A percentile compares a stretch with the other conserved stretches of the same genome.
phyloP scores from a whole-genome alignment of 495 filamentous ascomycete genomes.

The Daldinia concentrica region DNA sequence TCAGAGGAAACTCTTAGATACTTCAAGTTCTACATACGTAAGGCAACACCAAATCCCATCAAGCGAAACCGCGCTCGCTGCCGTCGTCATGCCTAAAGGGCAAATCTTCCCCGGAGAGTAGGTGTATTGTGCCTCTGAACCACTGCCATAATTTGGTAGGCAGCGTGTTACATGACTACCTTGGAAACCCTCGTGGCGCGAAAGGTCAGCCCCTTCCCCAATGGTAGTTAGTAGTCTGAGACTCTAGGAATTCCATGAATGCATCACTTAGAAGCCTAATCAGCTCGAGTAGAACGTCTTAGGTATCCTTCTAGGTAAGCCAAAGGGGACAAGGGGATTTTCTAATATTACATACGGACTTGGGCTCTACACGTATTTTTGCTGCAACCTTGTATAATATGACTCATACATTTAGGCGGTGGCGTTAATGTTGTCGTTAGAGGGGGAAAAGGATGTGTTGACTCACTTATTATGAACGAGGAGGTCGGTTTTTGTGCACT shows the following conservation, averaged over 20 bases:
- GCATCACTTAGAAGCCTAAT: too few species aligned
- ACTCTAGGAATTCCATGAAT: too few species aligned
- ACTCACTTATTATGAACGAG: neutral
- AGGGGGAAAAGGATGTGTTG: neutral
- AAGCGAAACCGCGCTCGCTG: neutral
- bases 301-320: too few species aligned
- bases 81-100: neutral
- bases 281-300: too few species aligned
- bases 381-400: neutral
- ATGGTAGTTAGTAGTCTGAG: too few species aligned
- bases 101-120: neutral
- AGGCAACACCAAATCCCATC: neutral
- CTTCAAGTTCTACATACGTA: neutral
- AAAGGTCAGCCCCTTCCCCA: too few species aligned
- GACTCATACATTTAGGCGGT: neutral
- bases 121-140: neutral
- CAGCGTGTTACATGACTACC: too few species aligned
- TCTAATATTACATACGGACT: neutral
- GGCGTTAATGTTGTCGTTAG: neutral
- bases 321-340: neutral
- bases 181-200: too few species aligned
- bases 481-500: too few species aligned
- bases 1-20: neutral
- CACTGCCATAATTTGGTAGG: too few species aligned
- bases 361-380: neutral